phyloP scores from a whole-genome alignment of 345 rosid genomes.

The Iberis pinnata region DNA sequence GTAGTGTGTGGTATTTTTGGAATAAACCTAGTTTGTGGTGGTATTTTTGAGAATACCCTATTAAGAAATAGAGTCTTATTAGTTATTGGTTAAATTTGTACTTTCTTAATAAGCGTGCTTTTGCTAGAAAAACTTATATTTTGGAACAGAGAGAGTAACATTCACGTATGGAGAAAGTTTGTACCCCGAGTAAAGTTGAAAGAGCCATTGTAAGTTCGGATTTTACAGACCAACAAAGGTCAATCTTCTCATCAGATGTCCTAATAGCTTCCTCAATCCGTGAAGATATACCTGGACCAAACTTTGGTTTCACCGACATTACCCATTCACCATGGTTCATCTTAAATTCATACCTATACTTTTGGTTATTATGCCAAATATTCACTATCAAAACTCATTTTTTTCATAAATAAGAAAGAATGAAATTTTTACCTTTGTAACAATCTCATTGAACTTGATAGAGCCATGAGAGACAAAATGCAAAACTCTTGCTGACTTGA shows the following conservation, averaged over 20 bases:
- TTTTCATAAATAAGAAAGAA: background rate
- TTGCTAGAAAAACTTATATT: background rate
- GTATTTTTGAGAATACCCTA: too few relatives aligned
- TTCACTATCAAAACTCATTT: background rate
- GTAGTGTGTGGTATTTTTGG: too few relatives aligned
- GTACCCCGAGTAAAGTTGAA: constrained; percentile 61
- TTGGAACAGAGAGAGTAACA: too few relatives aligned
- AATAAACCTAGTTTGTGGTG: too few relatives aligned
- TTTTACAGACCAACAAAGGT: constrained; percentile 41
- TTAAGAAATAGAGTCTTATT: too few relatives aligned
- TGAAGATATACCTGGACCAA: constrained; percentile 66
- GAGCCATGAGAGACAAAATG: constrained; percentile 66
- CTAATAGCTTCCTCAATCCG: constrained; percentile 55
- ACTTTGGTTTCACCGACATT: constrained; percentile 49
- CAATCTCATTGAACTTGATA: constrained; percentile 63
- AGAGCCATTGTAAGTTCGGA: constrained; percentile 52
- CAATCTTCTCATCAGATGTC: constrained; percentile 42
- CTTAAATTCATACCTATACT: constrained; percentile 73
- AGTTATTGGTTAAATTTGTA: too few relatives aligned
- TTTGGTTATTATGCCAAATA: background rate
- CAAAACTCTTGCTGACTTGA: constrained; percentile 33
- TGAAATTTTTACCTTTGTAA: constrained; percentile 53
- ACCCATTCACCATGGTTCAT: constrained; percentile 72
- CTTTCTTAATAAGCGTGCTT: too few relatives aligned
- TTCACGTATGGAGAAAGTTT: constrained; percentile 12